These are phyloP conservation scores for Escallonia rubra DNA, from an alignment of 129 eudicot genomes.

Conservation along the genomic window DNA sequence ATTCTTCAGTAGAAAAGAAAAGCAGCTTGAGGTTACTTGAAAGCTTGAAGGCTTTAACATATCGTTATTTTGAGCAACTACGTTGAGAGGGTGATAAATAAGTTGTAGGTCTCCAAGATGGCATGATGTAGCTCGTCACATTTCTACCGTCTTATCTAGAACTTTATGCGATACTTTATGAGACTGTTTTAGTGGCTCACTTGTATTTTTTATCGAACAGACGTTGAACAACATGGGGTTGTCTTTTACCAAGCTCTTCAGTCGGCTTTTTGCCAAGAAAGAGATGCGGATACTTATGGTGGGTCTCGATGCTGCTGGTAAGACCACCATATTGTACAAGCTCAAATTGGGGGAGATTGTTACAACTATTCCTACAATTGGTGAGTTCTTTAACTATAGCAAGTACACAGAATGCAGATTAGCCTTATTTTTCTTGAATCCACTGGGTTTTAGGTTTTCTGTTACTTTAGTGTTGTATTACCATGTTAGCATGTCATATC, in stretches of 20 bases:
- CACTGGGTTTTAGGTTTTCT: not conserved
- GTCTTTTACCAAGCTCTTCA: slow-evolving; percentile 40
- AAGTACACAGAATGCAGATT: not conserved
- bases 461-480: not conserved
- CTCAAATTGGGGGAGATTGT: slow-evolving; percentile 41
- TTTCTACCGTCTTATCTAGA: too few relatives aligned
- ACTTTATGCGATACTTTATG: not conserved
- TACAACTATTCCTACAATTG: slow-evolving; percentile 46
- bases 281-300: slow-evolving; percentile 46
- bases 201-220: slow-evolving; percentile 8
- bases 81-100: too few relatives aligned
- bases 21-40: too few relatives aligned
- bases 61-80: too few relatives aligned
- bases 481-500: not conserved
- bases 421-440: not conserved
- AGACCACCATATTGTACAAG: slow-evolving; percentile 41
- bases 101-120: too few relatives aligned
- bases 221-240: slow-evolving; percentile 28
- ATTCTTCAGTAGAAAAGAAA: too few relatives aligned
- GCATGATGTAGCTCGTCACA: too few relatives aligned
- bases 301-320: slow-evolving; percentile 48
- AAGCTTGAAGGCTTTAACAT: too few relatives aligned
- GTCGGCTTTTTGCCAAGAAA: slow-evolving; percentile 44
- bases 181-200: not conserved
- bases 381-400: slow-evolving; percentile 10